Base-by-base conservation (phyloP, 2,329 filamentous ascomycete species). In the Cladosporium velox region DNA sequence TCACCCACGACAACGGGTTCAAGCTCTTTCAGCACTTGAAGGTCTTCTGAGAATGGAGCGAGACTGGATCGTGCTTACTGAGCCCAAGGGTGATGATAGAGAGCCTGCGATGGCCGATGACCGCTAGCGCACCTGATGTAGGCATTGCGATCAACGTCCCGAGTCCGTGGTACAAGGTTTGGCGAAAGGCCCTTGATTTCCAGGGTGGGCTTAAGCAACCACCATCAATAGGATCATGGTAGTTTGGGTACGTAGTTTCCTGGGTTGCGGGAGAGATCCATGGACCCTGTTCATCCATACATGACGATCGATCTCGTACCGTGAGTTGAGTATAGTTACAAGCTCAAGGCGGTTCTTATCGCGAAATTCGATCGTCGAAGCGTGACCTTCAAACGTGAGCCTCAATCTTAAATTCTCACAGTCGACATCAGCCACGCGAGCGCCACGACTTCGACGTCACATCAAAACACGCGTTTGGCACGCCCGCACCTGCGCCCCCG, bases 381-480 rank as follows among this genome's bases (percentile, higher is more conserved):
- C 41, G 3, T 47, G 41, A 11, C 8, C 41, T 47, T n/a, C 7
- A 47, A 47, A 47, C 14, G 41, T 34, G 18, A 55, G 52, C 52
- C 52, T 55, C 52, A 34, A 55, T 55, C 28, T 32, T 47, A 47
- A 55, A 55, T 24, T 24, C 24, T 24, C 24, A 24, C 24, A 24
- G 26, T 55, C 32, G 18, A 34, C 32, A 21, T 11, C 52, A 55
- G 52, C 52, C 52, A 55, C 52, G 18, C 28, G 52, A 55, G 52
- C 52, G 52, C 52, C 52, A 55, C 52, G 28, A 30, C 14, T n/a
- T 14, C 54, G 54, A 58, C 54, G 55, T 58, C 55, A 58, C 21
- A 24, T 14, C 32, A 26, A 58, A 35, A 34, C 55, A 58, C 55
- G 55, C 32, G 34, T 38, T 58, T n/a, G 15, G 15, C 34, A 12